A percentile compares a stretch with the other conserved stretches of the same genome.
These are phyloP conservation scores for Neopestalotiopsis sp. DNA, from an alignment of 2,329 filamentous ascomycete genomes.

Conservation along the genomic window DNA sequence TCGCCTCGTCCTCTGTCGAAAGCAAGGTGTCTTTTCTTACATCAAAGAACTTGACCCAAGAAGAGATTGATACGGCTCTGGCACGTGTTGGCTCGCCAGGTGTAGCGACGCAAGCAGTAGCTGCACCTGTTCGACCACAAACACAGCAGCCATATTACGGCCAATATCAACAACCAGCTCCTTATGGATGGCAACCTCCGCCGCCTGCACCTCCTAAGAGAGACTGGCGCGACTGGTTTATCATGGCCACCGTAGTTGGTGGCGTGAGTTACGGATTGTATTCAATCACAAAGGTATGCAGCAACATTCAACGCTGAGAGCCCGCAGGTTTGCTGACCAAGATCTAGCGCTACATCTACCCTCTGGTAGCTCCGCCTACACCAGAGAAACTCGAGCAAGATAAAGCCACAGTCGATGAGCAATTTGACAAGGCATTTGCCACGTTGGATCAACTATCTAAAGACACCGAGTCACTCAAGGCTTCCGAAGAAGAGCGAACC, in stretches of 20 bases:
- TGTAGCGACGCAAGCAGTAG: conserved; percentile 45
- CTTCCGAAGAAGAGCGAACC: conserved; percentile 82
- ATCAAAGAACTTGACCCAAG: conserved; percentile 95
- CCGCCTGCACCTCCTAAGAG: conserved; percentile 71
- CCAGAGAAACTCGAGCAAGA: conserved; percentile 93
- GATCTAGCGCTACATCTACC: conserved; percentile 81
- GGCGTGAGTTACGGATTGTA: conserved; percentile 90
- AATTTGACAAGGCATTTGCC: conserved; percentile 90
- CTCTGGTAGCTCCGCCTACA: conserved; percentile 90
- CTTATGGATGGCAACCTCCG: conserved; percentile 61
- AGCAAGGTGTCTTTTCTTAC: conserved; percentile 92
- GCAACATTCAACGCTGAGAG: neutral
- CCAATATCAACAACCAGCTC: conserved; percentile 52
- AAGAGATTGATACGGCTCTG: conserved; percentile 88
- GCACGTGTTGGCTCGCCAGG: conserved; percentile 67
- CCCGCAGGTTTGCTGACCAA: conserved; percentile 23
- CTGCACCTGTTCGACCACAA: conserved; percentile 42
- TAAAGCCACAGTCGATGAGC: conserved; percentile 89
- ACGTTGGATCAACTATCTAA: conserved; percentile 90
- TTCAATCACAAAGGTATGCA: conserved; percentile 77
- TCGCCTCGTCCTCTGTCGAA: conserved; percentile 87
- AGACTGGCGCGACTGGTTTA: conserved; percentile 99
- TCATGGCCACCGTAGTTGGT: conserved; percentile 95
- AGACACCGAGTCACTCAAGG: conserved; percentile 88
- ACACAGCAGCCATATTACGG: conserved; percentile 50